These are phyloP conservation scores for Amylostereum areolatum DNA, from an alignment of 1,284 basidiomycete genomes.

Conservation along the genomic window DNA sequence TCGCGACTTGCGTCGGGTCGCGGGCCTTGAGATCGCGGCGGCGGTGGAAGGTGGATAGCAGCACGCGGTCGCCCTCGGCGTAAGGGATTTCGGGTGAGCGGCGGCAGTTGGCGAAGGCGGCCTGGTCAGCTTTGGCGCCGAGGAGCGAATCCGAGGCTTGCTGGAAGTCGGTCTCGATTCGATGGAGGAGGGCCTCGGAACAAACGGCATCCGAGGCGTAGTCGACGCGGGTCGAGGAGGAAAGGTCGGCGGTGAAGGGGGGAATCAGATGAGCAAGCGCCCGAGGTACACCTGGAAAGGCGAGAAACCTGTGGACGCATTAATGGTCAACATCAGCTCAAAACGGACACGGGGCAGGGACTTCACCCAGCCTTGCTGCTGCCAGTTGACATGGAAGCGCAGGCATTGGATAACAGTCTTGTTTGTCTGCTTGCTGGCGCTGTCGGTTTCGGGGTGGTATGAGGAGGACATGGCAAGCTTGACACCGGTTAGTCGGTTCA, in stretches of 20 bases:
- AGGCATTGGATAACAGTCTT: slow-evolving; percentile 26
- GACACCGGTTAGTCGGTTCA: slow-evolving; percentile 27
- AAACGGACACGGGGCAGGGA: slow-evolving; percentile 31
- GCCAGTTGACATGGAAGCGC: slow-evolving; percentile 27
- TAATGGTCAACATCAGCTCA: slow-evolving; percentile 30
- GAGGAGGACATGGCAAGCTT: slow-evolving; percentile 33
- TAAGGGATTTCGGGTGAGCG: slow-evolving; percentile 5
- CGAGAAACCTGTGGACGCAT: slow-evolving; percentile 25
- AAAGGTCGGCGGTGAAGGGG: slow-evolving; percentile 10
- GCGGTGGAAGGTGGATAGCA: slow-evolving; percentile 10
- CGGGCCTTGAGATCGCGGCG: slow-evolving; percentile 11
- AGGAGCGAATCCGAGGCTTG: slow-evolving; percentile 14
- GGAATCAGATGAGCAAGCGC: slow-evolving; percentile 18
- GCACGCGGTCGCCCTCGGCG: slow-evolving; percentile 3
- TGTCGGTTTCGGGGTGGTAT: slow-evolving; percentile 36
- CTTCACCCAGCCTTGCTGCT: slow-evolving; percentile 37
- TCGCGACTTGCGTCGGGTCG: slow-evolving; percentile 9
- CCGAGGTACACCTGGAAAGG: slow-evolving; percentile 28
- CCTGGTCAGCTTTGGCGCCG: slow-evolving; percentile 9
- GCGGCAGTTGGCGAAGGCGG: slow-evolving; percentile 8
- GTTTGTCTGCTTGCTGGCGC: slow-evolving; percentile 15
- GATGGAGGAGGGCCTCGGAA: slow-evolving; percentile 23
- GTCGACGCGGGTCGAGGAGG: neutral
- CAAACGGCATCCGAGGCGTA: neutral
- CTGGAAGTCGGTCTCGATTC: slow-evolving; percentile 3